Base-by-base conservation (phyloP, 257 asterid genomes). In the Cynanchum wilfordii region DNA sequence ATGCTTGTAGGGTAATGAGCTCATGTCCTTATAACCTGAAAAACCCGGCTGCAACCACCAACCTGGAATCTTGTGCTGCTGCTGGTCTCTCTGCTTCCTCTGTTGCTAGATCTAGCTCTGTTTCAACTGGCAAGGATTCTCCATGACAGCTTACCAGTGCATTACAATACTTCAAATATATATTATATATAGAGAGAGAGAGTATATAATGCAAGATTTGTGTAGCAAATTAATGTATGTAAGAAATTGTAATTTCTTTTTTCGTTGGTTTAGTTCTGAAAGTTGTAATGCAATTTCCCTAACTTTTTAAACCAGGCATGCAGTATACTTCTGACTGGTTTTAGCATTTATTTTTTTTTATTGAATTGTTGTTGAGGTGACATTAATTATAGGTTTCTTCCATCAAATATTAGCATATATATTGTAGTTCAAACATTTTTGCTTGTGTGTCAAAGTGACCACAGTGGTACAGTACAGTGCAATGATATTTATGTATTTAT, bases 21-120 rank as follows among this genome's bases (percentile, higher is more conserved):
- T 83, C 91, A 47, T 74, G 90, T 36, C 96, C 97, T 52, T 88
- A 91, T 78, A 55, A 56, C 67, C 66, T 71, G 77, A 87, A 83
- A 80, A 85, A 81, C 59, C 66, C 78, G n/a, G 75, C 63, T 0
- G 83, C 73, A 44, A 59, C 68, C 49, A 54, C 72, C 68, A 86
- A 73, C 29, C 80, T 80, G 4, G 94, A 84, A 56, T 76, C 83
- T 7, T 45, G 33, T 10, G 86, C 76, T 13, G 86, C 76, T 13
- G 75, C 77, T 17, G 86, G 83, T 69, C 73, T 80, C 78, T 81
- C 90, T 2, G 77, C 88, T 24, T 75, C 82, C 30, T 87, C 89
- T n/a, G 80, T 79, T 19, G 80, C 76, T 57, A 79, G 86, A 69
- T 84, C 88, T 5, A 79, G 76, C 72, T 80, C 80, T n/a, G 65